phyloP scores from a whole-genome alignment of 1,284 basidiomycete genomes.

The Ganoderma lucidum region DNA sequence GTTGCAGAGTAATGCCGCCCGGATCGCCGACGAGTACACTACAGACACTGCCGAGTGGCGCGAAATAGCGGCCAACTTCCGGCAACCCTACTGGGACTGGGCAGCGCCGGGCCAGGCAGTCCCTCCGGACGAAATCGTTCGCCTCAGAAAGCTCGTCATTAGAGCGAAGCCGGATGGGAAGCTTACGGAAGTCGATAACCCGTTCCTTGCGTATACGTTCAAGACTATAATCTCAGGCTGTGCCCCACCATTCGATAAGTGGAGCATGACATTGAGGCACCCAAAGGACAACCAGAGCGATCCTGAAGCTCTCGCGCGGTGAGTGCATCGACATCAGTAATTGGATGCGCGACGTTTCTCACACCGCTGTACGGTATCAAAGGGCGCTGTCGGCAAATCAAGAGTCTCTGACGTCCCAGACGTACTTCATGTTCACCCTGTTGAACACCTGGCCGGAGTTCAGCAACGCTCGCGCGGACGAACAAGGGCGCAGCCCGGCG shows the following conservation, averaged over 20 bases:
- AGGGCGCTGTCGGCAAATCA: conserved; percentile 4
- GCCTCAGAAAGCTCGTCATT: neutral
- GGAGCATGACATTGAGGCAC: conserved; percentile 11
- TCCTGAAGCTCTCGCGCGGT: neutral
- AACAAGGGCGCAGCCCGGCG: neutral
- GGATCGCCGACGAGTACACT: conserved; percentile 16
- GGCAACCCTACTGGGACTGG: conserved; percentile 28
- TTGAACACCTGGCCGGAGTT: conserved; percentile 9
- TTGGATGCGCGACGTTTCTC: neutral
- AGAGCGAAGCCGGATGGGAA: conserved; percentile 6
- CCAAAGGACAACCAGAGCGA: conserved; percentile 7
- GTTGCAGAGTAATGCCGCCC: conserved; percentile 12
- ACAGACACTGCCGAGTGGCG: neutral
- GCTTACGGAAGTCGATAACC: conserved; percentile 7
- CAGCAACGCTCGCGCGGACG: conserved; percentile 8
- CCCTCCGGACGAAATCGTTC: conserved; percentile 11
- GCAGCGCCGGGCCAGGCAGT: neutral
- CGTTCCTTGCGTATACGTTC: conserved; percentile 15
- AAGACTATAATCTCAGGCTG: conserved; percentile 6
- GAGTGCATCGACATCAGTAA: neutral
- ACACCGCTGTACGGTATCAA: neutral
- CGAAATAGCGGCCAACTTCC: conserved; percentile 7
- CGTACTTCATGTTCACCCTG: conserved; percentile 8
- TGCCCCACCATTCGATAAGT: conserved; percentile 10
- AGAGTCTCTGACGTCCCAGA: conserved; percentile 5